Percentiles rank a stretch among this genome's conserved stretches.
These are phyloP conservation scores for Pseudogymnoascus sp. DNA, from an alignment of 2,329 filamentous ascomycete genomes.

Conservation along the genomic window DNA sequence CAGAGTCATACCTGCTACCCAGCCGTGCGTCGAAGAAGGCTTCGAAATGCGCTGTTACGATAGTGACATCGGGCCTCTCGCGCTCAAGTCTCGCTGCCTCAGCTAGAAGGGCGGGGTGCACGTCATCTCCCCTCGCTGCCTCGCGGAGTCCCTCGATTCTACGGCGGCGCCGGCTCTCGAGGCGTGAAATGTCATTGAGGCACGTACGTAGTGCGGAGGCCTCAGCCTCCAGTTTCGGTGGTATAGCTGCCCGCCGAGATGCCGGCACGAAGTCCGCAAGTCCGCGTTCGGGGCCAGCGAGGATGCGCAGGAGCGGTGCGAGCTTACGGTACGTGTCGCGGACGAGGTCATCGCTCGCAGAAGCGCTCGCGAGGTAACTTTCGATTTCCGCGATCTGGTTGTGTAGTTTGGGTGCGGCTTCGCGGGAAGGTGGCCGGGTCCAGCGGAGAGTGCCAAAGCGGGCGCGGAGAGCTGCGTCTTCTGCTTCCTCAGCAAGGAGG, in stretches of 20 bases:
- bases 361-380: constrained; percentile 71
- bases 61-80: constrained; percentile 72
- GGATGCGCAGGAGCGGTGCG: constrained; percentile 64
- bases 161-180: constrained; percentile 72
- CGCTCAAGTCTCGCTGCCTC: constrained; percentile 82
- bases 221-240: constrained; percentile 70
- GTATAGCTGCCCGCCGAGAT: constrained; percentile 69
- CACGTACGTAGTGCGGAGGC: constrained; percentile 68
- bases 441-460: constrained; percentile 86
- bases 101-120: constrained; percentile 72
- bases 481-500: constrained; percentile 69
- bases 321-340: constrained; percentile 71
- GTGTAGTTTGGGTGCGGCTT: constrained; percentile 46
- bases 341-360: constrained; percentile 52
- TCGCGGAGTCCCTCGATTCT: constrained; percentile 72
- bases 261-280: constrained; percentile 86
- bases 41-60: constrained; percentile 87
- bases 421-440: constrained; percentile 60
- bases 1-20: constrained; percentile 64
- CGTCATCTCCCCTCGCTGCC: constrained; percentile 79
- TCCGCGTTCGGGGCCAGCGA: constrained; percentile 71
- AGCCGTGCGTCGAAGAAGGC: constrained; percentile 79
- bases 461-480: constrained; percentile 66
- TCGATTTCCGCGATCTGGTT: constrained; percentile 58
- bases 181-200: constrained; percentile 74